phyloP scores from a whole-genome alignment of 108 stramenopile species.

The Skeletonema marinoi region DNA sequence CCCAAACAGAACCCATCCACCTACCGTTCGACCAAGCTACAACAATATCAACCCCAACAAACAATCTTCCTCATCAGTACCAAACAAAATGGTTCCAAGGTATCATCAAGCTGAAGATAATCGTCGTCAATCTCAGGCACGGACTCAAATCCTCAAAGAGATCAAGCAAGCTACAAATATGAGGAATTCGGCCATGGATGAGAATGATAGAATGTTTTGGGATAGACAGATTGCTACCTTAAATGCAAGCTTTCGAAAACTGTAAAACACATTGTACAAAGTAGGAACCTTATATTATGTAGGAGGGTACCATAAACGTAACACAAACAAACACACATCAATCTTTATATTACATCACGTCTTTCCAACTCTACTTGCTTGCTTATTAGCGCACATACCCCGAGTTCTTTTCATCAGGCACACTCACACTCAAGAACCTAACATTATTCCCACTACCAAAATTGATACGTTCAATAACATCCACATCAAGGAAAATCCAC shows the following conservation, averaged over 20 bases:
- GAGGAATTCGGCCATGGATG: conserved; percentile 38
- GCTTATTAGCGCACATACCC: conserved; percentile 27
- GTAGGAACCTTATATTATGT: background rate
- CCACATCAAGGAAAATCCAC: conserved; percentile 64
- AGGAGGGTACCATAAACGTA: background rate
- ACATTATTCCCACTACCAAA: conserved; percentile 59
- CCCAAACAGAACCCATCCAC: background rate
- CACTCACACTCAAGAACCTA: conserved; percentile 53
- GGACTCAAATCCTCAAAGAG: conserved; percentile 49
- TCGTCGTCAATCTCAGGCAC: conserved; percentile 41
- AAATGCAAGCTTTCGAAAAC: conserved; percentile 38
- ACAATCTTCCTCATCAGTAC: background rate
- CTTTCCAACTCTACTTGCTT: background rate
- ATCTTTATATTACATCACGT: background rate
- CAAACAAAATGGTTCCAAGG: background rate
- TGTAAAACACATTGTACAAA: conserved; percentile 7
- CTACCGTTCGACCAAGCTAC: background rate
- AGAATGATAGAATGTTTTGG: conserved; percentile 49
- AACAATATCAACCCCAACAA: background rate
- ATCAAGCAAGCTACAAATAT: conserved; percentile 51
- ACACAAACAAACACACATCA: background rate
- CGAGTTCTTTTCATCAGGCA: conserved; percentile 53
- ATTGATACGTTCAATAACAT: conserved; percentile 73
- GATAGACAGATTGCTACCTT: conserved; percentile 53
- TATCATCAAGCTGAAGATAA: conserved; percentile 17